Evolutionary conservation across 1,284 basidiomycete genomes (phyloP).

Genomic region (Apiotrichum laibachii): DNA sequence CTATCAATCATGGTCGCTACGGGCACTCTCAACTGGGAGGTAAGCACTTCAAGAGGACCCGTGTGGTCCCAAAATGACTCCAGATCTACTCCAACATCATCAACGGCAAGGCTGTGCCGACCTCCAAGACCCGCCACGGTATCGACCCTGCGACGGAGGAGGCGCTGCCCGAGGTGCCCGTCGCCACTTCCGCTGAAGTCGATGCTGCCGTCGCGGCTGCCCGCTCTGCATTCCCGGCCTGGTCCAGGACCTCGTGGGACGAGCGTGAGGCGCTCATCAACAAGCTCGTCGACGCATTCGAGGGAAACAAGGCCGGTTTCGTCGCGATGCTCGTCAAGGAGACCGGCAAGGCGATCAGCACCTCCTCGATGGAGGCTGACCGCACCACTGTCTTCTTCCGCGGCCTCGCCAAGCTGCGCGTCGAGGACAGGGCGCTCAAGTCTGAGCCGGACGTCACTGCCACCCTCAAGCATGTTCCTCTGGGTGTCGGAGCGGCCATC

Average conservation of each 20-base stretch:
- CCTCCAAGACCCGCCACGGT: conserved; percentile 67
- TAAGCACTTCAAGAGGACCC: neutral
- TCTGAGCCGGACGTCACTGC: conserved; percentile 72
- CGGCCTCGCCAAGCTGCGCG: conserved; percentile 81
- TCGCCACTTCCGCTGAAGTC: conserved; percentile 78
- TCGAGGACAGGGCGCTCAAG: conserved; percentile 68
- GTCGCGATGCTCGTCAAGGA: conserved; percentile 56
- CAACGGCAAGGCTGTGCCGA: conserved; percentile 72
- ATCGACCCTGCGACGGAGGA: conserved; percentile 82
- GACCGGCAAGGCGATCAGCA: conserved; percentile 82
- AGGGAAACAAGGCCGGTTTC: conserved; percentile 39
- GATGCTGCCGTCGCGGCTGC: conserved; percentile 78
- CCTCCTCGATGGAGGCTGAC: conserved; percentile 72
- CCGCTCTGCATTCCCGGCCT: conserved; percentile 68
- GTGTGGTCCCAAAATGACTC: conserved; percentile 58
- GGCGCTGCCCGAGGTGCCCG: conserved; percentile 74
- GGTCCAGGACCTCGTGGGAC: conserved; percentile 67
- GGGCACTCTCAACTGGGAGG: neutral
- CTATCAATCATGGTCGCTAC: neutral
- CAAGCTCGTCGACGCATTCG: conserved; percentile 33
- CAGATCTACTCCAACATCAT: conserved; percentile 74
- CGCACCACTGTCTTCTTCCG: conserved; percentile 81
- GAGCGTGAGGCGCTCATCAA: conserved; percentile 32
- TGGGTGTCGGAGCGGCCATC: conserved; percentile 60
- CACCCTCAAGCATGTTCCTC: conserved; percentile 78